A percentile compares a stretch with the other conserved stretches of the same genome.
Conservation (phyloP, 192 early-diverging fungal genomes). For the Lunasporangiospora selenospora region DNA sequence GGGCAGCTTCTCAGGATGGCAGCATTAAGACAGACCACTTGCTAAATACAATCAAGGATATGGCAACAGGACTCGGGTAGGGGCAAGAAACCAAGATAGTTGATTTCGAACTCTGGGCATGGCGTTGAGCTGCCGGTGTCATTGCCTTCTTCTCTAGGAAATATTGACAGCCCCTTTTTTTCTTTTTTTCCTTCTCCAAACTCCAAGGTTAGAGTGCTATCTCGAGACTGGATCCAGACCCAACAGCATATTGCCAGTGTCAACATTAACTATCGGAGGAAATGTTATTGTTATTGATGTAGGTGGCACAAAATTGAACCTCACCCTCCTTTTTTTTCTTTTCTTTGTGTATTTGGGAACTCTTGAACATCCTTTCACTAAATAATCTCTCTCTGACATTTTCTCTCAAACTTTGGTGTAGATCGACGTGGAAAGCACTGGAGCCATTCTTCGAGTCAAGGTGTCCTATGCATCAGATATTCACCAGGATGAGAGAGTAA, state of each 20-base stretch:
- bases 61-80: constrained; percentile 39
- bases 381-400: too few relatives aligned
- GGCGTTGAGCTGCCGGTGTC: too few relatives aligned
- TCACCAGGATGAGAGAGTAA: constrained; percentile 48
- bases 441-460: constrained; percentile 34
- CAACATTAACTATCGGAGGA: constrained; percentile 41
- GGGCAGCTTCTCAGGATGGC: constrained; percentile 44
- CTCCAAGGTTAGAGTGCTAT: constrained; percentile 36
- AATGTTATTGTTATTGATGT: constrained; percentile 48
- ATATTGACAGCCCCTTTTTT: too few relatives aligned
- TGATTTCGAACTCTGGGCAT: too few relatives aligned
- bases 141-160: too few relatives aligned
- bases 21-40: constrained; percentile 36
- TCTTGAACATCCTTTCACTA: too few relatives aligned
- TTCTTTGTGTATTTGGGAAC: too few relatives aligned
- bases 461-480: constrained; percentile 45
- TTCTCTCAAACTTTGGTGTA: background rate
- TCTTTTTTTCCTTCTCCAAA: too few relatives aligned
- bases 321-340: too few relatives aligned
- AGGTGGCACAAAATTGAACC: background rate
- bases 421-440: constrained; percentile 50
- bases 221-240: constrained; percentile 26
- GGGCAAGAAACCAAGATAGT: background rate
- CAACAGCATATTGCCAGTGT: constrained; percentile 24
- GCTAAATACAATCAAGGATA: constrained; percentile 32